Evolutionary conservation across 768 basidiomycete species (phyloP).

Genomic region (Naematelia encephala): DNA sequence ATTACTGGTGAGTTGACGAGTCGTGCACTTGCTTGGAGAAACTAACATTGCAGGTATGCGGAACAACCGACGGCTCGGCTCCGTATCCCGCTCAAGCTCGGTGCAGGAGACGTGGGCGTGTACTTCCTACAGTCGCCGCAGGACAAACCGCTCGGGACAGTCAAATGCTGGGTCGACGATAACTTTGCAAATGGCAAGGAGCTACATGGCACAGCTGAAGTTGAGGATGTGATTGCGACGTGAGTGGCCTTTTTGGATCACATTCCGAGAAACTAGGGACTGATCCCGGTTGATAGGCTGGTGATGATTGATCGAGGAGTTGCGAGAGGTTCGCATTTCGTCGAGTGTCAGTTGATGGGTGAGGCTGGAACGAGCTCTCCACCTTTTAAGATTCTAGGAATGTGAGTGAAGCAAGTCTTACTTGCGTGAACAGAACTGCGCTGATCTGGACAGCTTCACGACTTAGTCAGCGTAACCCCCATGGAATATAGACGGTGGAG

Average conservation of each 20-base stretch:
- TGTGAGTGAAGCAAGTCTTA: constrained; percentile 58
- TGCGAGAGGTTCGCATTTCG: constrained; percentile 81
- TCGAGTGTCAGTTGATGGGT: constrained; percentile 83
- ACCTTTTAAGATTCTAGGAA: constrained; percentile 84
- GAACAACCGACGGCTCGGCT: constrained; percentile 75
- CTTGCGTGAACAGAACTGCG: background rate
- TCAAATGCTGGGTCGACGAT: constrained; percentile 97
- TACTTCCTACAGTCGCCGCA: constrained; percentile 80
- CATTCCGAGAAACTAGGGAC: background rate
- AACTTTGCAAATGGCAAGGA: constrained; percentile 74
- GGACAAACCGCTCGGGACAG: constrained; percentile 57
- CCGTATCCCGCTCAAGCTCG: constrained; percentile 75
- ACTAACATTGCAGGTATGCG: constrained; percentile 56
- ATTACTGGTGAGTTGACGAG: constrained; percentile 66
- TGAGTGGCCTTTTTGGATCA: constrained; percentile 53
- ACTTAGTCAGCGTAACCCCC: too few species aligned
- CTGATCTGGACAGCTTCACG: constrained; percentile 22
- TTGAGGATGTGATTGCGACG: constrained; percentile 64
- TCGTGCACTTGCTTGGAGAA: background rate
- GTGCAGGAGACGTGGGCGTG: constrained; percentile 86
- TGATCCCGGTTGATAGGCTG: constrained; percentile 56
- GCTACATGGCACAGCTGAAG: constrained; percentile 71
- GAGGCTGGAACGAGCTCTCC: constrained; percentile 78
- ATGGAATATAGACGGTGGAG: too few species aligned
- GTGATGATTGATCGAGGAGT: constrained; percentile 83